Base-by-base conservation (phyloP, 2,329 filamentous ascomycete species). In the Penicillium sp. region DNA sequence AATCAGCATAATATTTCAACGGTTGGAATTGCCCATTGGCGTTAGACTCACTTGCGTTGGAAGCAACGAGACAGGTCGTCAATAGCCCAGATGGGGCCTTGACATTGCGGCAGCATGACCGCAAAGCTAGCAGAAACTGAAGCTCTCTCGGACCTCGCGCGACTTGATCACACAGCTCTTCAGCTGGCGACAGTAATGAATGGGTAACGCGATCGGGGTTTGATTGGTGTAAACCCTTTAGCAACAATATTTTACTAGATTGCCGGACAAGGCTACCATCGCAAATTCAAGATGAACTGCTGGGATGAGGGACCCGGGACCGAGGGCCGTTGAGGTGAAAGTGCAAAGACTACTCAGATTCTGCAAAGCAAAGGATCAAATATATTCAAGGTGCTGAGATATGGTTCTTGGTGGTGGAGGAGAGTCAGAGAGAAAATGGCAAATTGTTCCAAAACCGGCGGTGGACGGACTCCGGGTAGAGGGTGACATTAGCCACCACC, bases 41-140 rank as follows among this genome's bases (percentile, higher is more conserved):
- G 26, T 19, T 19, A 30, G 22, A 71, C 78, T 66, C 69, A 81
- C 79, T 77, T 79, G 72, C 77, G 78, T 69, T 84, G 80, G 63
- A 88, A 86, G 69, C 85, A 88, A 55, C 63, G 67, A 42, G 83
- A 83, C 66, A 88, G 80, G 72, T 88, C 85, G 71, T 88, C 85
- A 58, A 75, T 70, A 62, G 77, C 75, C 85, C 85, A 88, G 61
- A 84, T 69, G 35, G 82, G 81, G 68, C 78, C 78, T 68, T 77
- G 75, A 72, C 85, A 87, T 63, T 77, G 77, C 63, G 78, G 80
- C 61, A 83, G 79, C 83, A 84, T 84, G 55, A 43, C 55, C 50
- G 54, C 53, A 50, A 55, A 49, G 50, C 38, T 50, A 28, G 44
- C 47, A 58, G 48, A 47, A 54, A 53, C 46, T 48, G 48, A 57